Evolutionary conservation across 768 basidiomycete species (phyloP), one percentile per base, ranked within the genome.

Genomic region (Termitomyces sp.): DNA sequence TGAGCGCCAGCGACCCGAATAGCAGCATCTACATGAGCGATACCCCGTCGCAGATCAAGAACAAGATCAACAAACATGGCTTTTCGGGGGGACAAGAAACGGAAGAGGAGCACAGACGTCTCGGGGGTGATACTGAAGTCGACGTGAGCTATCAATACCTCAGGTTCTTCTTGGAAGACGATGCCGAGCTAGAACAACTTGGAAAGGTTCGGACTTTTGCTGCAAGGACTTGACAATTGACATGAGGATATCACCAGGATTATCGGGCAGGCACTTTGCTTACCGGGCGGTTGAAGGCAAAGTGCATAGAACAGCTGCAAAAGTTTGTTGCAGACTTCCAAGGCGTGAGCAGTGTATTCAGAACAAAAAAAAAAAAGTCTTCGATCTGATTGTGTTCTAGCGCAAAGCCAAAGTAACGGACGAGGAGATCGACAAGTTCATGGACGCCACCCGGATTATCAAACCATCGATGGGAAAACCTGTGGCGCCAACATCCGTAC

Each of bases 11-110:
- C 50, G 89, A 96, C 70, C 77, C 84, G 21, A 96, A 94, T 72
- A 91, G 88, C 61, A 91, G 91, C 61, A 95, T 99, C 63, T 98
- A 82, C 77, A 98, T 99, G 96, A 92, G 80, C 33, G 97, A 99
- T 69, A 91, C 89, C 57, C 78, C 85, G 3, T 84, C 84, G 55
- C 91, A 95, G 72, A 98, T 99, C 74, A 96, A 97, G 76, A 97
- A 94, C 69, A 99, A 99, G 77, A 84, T 99, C 66, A 97, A 93
- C 68, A 85, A 79, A 63, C 94, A 99, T 66, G 97, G 94, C 2
- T 99, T 98, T 73, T 94, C 91, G 1, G 97, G 97, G 10, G 97
- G 97, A 21, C 78, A 84, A 68, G 95, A 94, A 71, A 94, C 93
- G n/a, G 88, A 93, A 71, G 96, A 98, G 71, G 92, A 97, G 58